A percentile compares a stretch with the other conserved stretches of the same genome.
These are phyloP conservation scores for Lathyrus tuberosus DNA, from an alignment of 306 rosid genomes.

Conservation along the genomic window DNA sequence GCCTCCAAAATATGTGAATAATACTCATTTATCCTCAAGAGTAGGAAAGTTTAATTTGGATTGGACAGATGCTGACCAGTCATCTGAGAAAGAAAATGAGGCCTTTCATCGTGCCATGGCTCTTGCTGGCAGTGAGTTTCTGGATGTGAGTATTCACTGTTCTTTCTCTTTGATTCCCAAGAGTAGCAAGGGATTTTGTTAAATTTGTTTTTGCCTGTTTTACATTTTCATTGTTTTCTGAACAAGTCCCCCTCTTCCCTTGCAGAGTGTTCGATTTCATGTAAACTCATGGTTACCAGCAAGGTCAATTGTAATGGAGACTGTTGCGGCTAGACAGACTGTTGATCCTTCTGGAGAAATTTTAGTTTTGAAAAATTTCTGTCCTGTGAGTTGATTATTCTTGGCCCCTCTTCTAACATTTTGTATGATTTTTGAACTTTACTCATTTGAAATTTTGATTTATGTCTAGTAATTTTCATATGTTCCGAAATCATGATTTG, in stretches of 20 bases:
- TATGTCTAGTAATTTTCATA: constrained; percentile 14
- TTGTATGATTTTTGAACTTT: constrained; percentile 20
- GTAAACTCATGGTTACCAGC: constrained; percentile 97
- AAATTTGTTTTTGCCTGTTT: not conserved
- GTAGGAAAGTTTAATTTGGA: constrained; percentile 86
- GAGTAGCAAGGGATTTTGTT: not conserved
- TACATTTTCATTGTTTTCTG: constrained; percentile 34
- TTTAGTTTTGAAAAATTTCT: constrained; percentile 71
- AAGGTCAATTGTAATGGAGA: constrained; percentile 82
- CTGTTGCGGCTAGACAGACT: constrained; percentile 65
- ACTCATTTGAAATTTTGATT: constrained; percentile 11
- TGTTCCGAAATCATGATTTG: constrained; percentile 27
- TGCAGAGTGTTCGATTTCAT: constrained; percentile 78
- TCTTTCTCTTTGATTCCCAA: not conserved
- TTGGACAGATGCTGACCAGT: constrained; percentile 92
- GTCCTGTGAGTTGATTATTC: constrained; percentile 77
- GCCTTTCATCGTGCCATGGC: constrained; percentile 89
- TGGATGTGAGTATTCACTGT: constrained; percentile 57
- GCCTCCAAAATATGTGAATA: constrained; percentile 92
- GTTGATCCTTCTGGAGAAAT: constrained; percentile 92
- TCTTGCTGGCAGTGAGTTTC: constrained; percentile 85
- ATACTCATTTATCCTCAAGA: constrained; percentile 93
- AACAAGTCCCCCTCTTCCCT: constrained; percentile 10
- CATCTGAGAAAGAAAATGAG: constrained; percentile 83
- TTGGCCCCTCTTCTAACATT: not conserved